Conservation (phyloP, 257 asterid genomes). For the Solanum lycopersicoides region DNA sequence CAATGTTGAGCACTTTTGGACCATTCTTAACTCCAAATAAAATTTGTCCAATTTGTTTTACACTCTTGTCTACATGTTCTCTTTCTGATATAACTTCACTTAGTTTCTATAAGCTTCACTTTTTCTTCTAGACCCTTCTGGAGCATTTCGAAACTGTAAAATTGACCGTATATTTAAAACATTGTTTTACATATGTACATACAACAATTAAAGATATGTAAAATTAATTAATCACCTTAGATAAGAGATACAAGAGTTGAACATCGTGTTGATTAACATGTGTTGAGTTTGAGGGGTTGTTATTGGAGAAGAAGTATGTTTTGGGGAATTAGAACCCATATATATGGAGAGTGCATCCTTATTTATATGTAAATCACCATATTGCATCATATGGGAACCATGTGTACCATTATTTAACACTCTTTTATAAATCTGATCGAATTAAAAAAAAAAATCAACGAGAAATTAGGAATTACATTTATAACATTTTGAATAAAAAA, state of each 20-base stretch:
- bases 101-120: constrained; percentile 69
- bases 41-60: constrained; percentile 55
- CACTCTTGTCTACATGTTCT: constrained; percentile 54
- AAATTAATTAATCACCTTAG: constrained; percentile 35
- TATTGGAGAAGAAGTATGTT: constrained; percentile 35
- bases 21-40: constrained; percentile 65
- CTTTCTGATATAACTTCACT: constrained; percentile 62
- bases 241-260: constrained; percentile 65
- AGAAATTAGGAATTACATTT: background rate
- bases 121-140: constrained; percentile 59
- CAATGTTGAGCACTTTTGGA: constrained; percentile 30
- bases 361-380: constrained; percentile 50
- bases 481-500: no score
- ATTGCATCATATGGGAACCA: constrained; percentile 91
- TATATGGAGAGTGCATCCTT: constrained; percentile 42
- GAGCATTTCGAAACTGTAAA: constrained; percentile 48
- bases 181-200: no score
- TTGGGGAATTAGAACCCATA: constrained; percentile 65
- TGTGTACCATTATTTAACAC: constrained; percentile 43
- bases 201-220: no score
- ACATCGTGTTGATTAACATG: constrained; percentile 71
- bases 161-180: background rate
- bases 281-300: constrained; percentile 23
- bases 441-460: background rate
- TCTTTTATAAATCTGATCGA: constrained; percentile 52